Evolutionary conservation across 202 grass and related monocot genomes (phyloP).

Genomic region (Brachypodium distachyon): DNA sequence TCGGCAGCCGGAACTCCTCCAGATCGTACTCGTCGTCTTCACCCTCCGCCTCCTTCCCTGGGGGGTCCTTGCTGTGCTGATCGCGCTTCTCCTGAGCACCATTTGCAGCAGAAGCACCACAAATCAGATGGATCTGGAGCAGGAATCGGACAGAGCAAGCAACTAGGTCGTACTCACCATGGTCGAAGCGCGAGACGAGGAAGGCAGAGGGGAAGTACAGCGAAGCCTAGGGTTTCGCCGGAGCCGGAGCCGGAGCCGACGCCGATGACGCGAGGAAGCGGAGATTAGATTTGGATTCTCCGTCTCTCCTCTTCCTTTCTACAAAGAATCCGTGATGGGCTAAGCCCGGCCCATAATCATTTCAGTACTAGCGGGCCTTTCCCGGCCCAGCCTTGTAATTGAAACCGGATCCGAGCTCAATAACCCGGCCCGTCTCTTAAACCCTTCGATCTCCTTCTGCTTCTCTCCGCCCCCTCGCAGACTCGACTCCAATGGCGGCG

Average conservation of each 20-base stretch:
- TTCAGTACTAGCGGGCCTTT: too few relatives aligned
- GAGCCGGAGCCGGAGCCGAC: background rate
- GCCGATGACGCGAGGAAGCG: background rate
- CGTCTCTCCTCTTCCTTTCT: background rate
- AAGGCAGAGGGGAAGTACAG: background rate
- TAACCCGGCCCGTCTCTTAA: background rate
- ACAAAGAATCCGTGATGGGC: background rate
- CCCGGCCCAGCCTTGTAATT: background rate
- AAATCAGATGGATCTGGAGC: background rate
- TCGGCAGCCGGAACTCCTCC: slow-evolving; percentile 74
- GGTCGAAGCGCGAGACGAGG: background rate
- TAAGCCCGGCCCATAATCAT: too few relatives aligned
- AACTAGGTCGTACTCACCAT: background rate
- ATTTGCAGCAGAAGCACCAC: background rate
- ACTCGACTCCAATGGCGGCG: background rate
- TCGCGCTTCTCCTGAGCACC: background rate
- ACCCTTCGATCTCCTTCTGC: background rate
- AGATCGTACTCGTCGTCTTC: background rate
- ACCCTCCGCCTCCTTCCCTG: background rate
- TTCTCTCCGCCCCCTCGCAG: background rate
- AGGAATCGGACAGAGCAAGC: background rate
- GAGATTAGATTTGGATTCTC: background rate
- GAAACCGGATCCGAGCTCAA: background rate
- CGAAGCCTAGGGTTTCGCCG: background rate
- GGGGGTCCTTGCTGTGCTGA: background rate